These are phyloP conservation scores for Trichosanthes cucumerina DNA, from an alignment of 306 rosid species.

Conservation along the genomic window DNA sequence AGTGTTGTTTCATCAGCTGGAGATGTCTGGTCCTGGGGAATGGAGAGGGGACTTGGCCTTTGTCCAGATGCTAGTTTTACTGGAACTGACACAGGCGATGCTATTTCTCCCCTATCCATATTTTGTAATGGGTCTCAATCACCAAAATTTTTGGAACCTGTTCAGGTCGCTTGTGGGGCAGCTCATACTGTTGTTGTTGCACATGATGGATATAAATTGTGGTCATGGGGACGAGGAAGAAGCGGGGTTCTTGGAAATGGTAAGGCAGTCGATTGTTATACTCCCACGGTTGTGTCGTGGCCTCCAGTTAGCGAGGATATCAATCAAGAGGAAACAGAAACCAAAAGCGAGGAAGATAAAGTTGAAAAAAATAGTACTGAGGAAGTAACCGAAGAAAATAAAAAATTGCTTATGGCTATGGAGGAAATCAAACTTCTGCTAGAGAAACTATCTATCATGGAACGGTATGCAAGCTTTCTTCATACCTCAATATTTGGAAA, in stretches of 20 bases:
- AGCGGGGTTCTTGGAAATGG: slow-evolving; percentile 85
- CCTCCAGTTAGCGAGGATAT: slow-evolving; percentile 42
- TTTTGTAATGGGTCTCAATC: slow-evolving; percentile 19
- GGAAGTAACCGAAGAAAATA: slow-evolving; percentile 30
- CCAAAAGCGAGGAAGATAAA: slow-evolving; percentile 30
- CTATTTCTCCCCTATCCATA: slow-evolving; percentile 46
- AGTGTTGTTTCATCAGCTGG: slow-evolving; percentile 74
- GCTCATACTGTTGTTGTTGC: slow-evolving; percentile 79
- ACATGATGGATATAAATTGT: slow-evolving; percentile 47
- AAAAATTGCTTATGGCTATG: slow-evolving; percentile 34
- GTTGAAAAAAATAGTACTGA: slow-evolving; percentile 16
- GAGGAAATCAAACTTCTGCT: slow-evolving; percentile 54
- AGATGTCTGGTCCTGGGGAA: slow-evolving; percentile 95
- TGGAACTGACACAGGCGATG: slow-evolving; percentile 58
- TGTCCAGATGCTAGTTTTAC: slow-evolving; percentile 69
- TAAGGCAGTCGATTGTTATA: slow-evolving; percentile 35
- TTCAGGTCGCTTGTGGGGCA: slow-evolving; percentile 77
- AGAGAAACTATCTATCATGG: slow-evolving; percentile 51
- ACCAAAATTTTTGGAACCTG: slow-evolving; percentile 44
- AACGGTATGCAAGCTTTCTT: slow-evolving; percentile 57
- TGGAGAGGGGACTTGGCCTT: slow-evolving; percentile 92
- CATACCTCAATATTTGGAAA: slow-evolving; percentile 76
- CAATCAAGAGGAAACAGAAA: slow-evolving; percentile 37
- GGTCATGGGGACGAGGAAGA: slow-evolving; percentile 97
- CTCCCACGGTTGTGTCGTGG: slow-evolving; percentile 54